Percentiles rank a stretch among this genome's conserved stretches.
phyloP scores from a whole-genome alignment of 1,284 basidiomycete genomes.

The Cryptococcus hybrid region DNA sequence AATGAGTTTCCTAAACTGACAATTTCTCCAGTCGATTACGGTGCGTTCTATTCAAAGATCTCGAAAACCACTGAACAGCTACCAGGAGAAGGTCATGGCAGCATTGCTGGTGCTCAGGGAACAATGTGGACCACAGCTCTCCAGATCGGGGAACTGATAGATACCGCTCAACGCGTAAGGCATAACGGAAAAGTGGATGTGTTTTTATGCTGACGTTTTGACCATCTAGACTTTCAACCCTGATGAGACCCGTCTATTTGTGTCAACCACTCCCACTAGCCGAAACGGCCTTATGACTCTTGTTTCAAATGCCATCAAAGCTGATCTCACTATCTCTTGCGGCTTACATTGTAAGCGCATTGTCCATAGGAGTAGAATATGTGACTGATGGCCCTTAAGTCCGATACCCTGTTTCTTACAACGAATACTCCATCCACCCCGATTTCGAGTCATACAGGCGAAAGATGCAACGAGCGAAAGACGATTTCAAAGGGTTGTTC shows the following conservation, averaged over 20 bases:
- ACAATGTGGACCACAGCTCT: conserved; percentile 99
- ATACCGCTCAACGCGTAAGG: conserved; percentile 86
- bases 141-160: conserved; percentile 96
- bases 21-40: conserved; percentile 43
- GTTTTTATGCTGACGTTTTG: background rate
- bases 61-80: background rate
- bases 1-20: conserved; percentile 18
- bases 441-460: conserved; percentile 86
- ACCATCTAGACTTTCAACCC: background rate
- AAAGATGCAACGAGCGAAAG: conserved; percentile 77
- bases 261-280: conserved; percentile 90
- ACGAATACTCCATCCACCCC: conserved; percentile 91
- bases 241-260: conserved; percentile 72
- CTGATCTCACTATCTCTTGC: conserved; percentile 90
- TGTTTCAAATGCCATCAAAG: conserved; percentile 84
- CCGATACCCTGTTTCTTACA: conserved; percentile 93
- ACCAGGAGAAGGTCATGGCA: conserved; percentile 76
- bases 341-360: conserved; percentile 71
- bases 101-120: conserved; percentile 95
- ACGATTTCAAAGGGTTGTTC: conserved; percentile 86
- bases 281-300: conserved; percentile 91
- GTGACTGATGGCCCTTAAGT: conserved; percentile 48
- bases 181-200: background rate
- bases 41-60: conserved; percentile 7
- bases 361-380: background rate